phyloP scores from a whole-genome alignment of 345 rosid species.

The Excoecaria agallocha region DNA sequence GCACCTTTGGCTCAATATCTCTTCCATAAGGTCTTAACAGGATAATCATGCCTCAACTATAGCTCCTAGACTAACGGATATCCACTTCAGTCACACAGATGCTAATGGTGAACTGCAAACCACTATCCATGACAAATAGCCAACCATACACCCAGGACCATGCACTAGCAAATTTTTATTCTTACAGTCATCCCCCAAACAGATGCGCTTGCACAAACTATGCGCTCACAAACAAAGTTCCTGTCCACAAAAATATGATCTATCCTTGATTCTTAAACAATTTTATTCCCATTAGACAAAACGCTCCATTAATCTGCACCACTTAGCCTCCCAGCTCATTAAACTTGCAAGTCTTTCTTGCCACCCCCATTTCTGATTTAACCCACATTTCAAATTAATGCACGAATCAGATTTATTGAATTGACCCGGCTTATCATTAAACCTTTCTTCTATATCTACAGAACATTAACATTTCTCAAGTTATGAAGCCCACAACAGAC shows the following conservation, averaged over 20 bases:
- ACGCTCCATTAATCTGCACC: neutral
- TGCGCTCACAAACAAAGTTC: no score
- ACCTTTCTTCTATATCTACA: neutral
- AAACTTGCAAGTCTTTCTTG: neutral
- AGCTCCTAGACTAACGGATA: neutral
- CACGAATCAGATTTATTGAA: neutral
- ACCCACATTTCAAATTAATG: neutral
- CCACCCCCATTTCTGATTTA: neutral
- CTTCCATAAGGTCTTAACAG: neutral
- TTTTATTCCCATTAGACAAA: neutral
- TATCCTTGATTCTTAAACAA: no score
- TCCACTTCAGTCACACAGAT: neutral
- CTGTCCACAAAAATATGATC: neutral
- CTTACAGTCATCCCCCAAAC: neutral
- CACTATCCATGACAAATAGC: neutral
- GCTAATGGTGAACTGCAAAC: neutral
- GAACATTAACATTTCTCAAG: neutral
- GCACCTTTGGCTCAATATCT: neutral
- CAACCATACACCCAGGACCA: neutral
- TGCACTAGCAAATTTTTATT: neutral
- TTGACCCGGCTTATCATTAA: neutral
- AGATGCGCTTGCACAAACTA: no score
- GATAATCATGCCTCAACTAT: neutral
- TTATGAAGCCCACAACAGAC: neutral
- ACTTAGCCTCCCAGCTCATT: neutral